Conservation (phyloP, 2,329 filamentous ascomycete species). For the Pseudogymnoascus sp. region DNA sequence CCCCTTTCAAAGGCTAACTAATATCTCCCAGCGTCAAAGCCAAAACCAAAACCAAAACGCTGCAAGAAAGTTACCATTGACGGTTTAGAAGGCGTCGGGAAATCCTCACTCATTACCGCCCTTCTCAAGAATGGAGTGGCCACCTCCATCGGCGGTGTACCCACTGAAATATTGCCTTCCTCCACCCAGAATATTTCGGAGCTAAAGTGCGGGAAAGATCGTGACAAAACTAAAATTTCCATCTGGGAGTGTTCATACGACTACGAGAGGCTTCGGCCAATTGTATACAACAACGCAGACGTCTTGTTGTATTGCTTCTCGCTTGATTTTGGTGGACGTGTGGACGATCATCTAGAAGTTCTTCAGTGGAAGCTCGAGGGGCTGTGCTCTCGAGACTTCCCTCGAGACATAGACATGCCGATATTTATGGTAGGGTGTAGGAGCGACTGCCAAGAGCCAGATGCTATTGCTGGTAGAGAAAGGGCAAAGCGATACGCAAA, state of each 20-base stretch:
- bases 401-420: neutral
- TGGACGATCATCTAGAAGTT: neutral
- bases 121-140: neutral
- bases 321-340: neutral
- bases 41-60: neutral
- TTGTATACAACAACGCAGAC: neutral
- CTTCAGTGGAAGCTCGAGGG: neutral
- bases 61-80: neutral
- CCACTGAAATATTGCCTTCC: neutral
- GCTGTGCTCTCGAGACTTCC: neutral
- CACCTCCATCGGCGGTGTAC: neutral
- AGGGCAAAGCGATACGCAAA: neutral
- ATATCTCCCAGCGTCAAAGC: neutral
- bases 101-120: neutral
- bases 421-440: neutral
- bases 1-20: neutral
- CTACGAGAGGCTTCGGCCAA: neutral
- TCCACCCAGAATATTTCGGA: neutral
- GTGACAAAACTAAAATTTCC: neutral
- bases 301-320: neutral
- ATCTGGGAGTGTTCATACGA: neutral
- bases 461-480: neutral
- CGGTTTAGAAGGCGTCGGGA: neutral
- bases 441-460: neutral
- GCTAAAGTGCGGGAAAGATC: neutral